phyloP scores from a whole-genome alignment of 106 monocot genomes.

The Dioscorea dumetorum region DNA sequence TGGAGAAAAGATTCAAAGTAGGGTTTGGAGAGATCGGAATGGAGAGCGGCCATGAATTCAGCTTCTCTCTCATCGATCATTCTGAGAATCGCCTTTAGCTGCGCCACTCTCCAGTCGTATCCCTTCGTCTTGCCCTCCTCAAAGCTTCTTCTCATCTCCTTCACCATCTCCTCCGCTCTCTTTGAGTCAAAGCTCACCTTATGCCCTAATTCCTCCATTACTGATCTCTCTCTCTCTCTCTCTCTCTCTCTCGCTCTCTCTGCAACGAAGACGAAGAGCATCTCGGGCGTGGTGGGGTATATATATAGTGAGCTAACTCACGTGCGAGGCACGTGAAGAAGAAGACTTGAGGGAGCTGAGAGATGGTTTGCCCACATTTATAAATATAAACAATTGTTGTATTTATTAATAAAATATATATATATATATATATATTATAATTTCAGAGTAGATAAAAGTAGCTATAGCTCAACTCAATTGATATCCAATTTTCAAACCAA shows the following conservation, averaged over 20 bases:
- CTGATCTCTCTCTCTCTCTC: background rate
- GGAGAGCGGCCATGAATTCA: conserved; percentile 22
- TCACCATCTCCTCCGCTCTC: conserved; percentile 19
- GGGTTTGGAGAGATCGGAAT: conserved; percentile 23
- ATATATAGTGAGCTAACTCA: no score
- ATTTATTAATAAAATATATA: no score
- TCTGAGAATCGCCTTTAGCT: conserved; percentile 6
- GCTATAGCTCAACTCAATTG: no score
- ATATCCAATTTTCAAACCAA: no score
- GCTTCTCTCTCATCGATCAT: conserved; percentile 24
- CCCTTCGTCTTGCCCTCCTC: conserved; percentile 16
- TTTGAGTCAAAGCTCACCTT: conserved; percentile 6
- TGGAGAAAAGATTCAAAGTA: conserved; percentile 23
- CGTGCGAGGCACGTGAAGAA: no score
- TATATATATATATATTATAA: no score
- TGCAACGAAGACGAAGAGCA: no score
- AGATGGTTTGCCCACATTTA: no score
- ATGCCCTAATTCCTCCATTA: background rate
- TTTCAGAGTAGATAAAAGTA: no score
- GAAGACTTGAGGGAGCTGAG: no score
- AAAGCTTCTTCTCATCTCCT: conserved; percentile 12
- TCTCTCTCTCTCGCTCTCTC: background rate
- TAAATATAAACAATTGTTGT: no score
- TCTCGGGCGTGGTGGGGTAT: no score
- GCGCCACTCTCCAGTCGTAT: conserved; percentile 26